A percentile compares a stretch with the other conserved stretches of the same genome.
Conservation (phyloP, 345 rosid species). For the Turritis glabra region DNA sequence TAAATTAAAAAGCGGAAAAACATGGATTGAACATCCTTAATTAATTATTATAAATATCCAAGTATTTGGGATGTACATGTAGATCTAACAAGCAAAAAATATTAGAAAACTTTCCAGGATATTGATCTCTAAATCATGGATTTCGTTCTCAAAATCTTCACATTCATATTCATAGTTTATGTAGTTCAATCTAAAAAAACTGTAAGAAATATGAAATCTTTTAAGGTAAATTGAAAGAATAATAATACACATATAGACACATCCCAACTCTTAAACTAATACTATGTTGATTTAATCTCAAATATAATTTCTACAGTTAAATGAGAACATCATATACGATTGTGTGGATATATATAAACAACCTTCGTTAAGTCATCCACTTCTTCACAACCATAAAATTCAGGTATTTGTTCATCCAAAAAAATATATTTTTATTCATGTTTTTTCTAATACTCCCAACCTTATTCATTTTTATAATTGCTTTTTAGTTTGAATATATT, state of each 20-base stretch:
- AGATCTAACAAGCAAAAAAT: not conserved
- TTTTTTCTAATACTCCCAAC: no score
- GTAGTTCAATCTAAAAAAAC: not conserved
- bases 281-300: not conserved
- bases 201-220: not conserved
- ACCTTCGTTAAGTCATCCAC: no score
- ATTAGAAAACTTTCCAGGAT: not conserved
- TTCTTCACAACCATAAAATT: slow-evolving; percentile 10
- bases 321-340: no score
- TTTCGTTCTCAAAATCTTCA: not conserved
- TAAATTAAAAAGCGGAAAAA: not conserved
- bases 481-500: not conserved
- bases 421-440: no score
- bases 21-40: not conserved
- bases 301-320: not conserved
- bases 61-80: not conserved
- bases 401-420: slow-evolving; percentile 7
- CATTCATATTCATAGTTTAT: not conserved
- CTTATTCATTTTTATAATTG: not conserved
- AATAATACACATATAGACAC: not conserved
- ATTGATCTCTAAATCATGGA: not conserved
- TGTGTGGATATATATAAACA: no score
- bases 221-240: not conserved
- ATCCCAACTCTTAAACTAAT: not conserved
- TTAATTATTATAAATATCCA: not conserved